Percentiles rank a stretch among this genome's conserved stretches.
phyloP scores from a whole-genome alignment of 1,284 basidiomycete species.

The Trichosporon sp. region DNA sequence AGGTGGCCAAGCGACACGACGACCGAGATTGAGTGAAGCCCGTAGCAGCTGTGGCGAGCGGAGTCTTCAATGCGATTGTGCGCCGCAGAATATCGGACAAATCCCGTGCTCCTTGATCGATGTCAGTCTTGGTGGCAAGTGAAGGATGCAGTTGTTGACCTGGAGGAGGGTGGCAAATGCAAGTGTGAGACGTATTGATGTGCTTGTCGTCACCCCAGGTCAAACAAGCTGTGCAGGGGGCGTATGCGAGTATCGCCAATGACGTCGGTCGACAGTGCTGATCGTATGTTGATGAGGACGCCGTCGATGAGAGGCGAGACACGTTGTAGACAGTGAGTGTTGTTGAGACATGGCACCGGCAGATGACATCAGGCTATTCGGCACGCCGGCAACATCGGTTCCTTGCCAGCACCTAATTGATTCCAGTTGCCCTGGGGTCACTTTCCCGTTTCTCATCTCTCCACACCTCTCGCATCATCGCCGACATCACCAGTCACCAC shows the following conservation, averaged over 20 bases:
- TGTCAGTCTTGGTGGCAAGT: not conserved
- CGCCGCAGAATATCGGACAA: too few relatives aligned
- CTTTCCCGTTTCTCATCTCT: not conserved
- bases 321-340: not conserved
- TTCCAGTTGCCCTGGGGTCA: not conserved
- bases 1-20: not conserved
- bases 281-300: not conserved
- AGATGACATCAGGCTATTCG: constrained; percentile 1
- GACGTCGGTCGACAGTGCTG: not conserved
- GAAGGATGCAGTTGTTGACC: not conserved
- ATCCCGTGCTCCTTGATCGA: too few relatives aligned
- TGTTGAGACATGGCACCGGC: not conserved
- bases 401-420: not conserved
- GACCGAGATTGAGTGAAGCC: not conserved
- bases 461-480: not conserved
- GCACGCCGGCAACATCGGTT: not conserved
- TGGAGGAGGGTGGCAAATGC: not conserved
- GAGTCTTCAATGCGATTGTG: not conserved
- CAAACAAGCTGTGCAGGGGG: not conserved
- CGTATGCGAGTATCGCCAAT: not conserved
- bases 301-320: not conserved
- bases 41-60: not conserved
- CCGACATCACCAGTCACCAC: not conserved
- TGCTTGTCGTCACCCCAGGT: not conserved
- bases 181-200: not conserved